These are phyloP conservation scores for Aspergillus alliaceus DNA, from an alignment of 2,329 filamentous ascomycete species.

Conservation along the genomic window DNA sequence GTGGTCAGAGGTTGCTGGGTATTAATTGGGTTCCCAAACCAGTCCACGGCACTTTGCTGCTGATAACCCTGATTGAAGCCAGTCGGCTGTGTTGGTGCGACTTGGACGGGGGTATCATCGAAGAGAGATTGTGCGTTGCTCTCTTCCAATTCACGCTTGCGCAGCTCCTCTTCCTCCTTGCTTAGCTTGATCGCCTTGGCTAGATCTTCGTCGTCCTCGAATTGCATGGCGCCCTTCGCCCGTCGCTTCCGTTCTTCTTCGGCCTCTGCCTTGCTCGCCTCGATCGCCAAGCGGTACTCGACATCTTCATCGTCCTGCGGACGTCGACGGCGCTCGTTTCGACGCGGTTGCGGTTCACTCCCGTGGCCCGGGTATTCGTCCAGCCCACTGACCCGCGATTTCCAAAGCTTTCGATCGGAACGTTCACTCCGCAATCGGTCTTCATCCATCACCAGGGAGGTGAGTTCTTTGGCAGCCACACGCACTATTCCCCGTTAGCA, in stretches of 20 bases:
- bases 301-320: slow-evolving; percentile 78
- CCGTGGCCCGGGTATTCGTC: slow-evolving; percentile 64
- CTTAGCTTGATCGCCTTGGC: slow-evolving; percentile 94
- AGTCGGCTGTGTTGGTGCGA: slow-evolving; percentile 72
- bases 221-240: slow-evolving; percentile 51
- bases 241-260: slow-evolving; percentile 84
- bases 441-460: slow-evolving; percentile 86
- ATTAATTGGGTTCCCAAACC: slow-evolving; percentile 93
- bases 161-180: slow-evolving; percentile 83
- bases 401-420: slow-evolving; percentile 91
- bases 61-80: slow-evolving; percentile 97
- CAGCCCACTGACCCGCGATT: slow-evolving; percentile 89
- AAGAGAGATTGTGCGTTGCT: slow-evolving; percentile 85
- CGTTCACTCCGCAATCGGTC: slow-evolving; percentile 87
- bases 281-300: slow-evolving; percentile 85
- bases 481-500: slow-evolving; percentile 63
- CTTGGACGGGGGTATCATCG: slow-evolving; percentile 68
- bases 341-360: slow-evolving; percentile 40
- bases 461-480: slow-evolving; percentile 93
- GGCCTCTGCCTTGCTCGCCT: slow-evolving; percentile 92
- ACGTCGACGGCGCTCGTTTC: slow-evolving; percentile 46
- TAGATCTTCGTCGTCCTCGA: slow-evolving; percentile 85
- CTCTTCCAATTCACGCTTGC: slow-evolving; percentile 82
- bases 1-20: slow-evolving; percentile 69
- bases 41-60: slow-evolving; percentile 93